Percentiles rank a stretch among this genome's conserved stretches.
Conservation (phyloP, 306 rosid genomes). For the Alnus rubra region DNA sequence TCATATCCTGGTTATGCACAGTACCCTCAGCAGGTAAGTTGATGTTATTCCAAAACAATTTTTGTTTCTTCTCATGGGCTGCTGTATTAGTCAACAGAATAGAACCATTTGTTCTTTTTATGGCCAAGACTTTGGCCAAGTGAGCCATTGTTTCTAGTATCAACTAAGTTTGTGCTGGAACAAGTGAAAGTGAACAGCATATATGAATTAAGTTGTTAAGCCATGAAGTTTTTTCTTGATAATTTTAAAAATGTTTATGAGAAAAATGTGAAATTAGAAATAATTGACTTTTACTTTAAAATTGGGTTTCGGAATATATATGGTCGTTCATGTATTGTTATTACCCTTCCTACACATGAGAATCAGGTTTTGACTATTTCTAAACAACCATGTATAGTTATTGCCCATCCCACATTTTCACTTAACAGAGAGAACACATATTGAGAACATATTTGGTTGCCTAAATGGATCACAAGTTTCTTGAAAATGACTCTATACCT, state of each 20-base stretch:
- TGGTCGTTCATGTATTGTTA: not conserved
- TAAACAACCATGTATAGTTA: not conserved
- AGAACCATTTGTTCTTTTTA: not conserved
- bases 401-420: not conserved
- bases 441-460: not conserved
- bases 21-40: constrained; percentile 77
- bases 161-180: not conserved
- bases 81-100: not conserved
- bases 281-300: not conserved
- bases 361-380: not conserved
- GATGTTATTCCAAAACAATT: not conserved
- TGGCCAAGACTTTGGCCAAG: not conserved
- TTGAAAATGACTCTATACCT: not conserved
- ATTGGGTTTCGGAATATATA: not conserved
- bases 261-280: not conserved
- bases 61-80: not conserved
- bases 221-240: not conserved
- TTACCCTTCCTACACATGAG: not conserved
- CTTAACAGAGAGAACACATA: not conserved
- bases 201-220: not conserved
- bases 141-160: constrained; percentile 5
- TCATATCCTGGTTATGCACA: constrained; percentile 79
- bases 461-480: not conserved
- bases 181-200: not conserved
- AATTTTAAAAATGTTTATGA: not conserved